Percentiles rank a stretch among this genome's conserved stretches.
phyloP scores from a whole-genome alignment of 75 land plant genomes.

The Larix kaempferi region DNA sequence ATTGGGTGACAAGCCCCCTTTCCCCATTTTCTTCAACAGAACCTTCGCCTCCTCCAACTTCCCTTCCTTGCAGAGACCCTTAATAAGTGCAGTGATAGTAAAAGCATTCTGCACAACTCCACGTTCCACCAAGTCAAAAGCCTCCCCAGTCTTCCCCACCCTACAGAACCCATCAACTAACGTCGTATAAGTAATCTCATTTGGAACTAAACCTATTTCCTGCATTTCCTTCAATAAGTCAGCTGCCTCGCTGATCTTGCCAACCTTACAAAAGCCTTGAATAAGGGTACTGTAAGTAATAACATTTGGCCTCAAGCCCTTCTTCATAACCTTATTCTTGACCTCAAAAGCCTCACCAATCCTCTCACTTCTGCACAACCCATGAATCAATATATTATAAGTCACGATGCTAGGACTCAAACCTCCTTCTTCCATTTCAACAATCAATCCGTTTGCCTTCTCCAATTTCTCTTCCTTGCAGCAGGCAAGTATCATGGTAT shows the following conservation, averaged over 20 bases:
- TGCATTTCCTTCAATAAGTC: constrained; percentile 30
- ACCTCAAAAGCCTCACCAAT: constrained; percentile 29
- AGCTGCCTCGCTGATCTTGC: constrained; percentile 26
- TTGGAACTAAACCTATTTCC: constrained; percentile 27
- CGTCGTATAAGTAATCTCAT: constrained; percentile 37
- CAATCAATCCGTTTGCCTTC: constrained; percentile 29
- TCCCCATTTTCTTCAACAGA: constrained; percentile 58
- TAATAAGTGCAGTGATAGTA: constrained; percentile 73
- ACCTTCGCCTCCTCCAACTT: constrained; percentile 58
- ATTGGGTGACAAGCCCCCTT: constrained; percentile 56
- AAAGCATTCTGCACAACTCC: constrained; percentile 49
- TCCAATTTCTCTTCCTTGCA: constrained; percentile 31
- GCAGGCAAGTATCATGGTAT: constrained; percentile 38
- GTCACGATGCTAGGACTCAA: constrained; percentile 24
- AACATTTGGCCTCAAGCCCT: constrained; percentile 22
- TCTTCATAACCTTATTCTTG: constrained; percentile 30
- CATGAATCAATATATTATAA: constrained; percentile 42
- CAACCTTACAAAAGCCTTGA: constrained; percentile 34
- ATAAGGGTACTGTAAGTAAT: constrained; percentile 41
- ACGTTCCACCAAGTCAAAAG: constrained; percentile 39
- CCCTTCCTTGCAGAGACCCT: constrained; percentile 54
- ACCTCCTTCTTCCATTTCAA: constrained; percentile 28
- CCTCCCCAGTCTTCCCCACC: constrained; percentile 38
- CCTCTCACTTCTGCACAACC: constrained; percentile 31
- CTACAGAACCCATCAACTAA: constrained; percentile 46